Base-by-base conservation (phyloP, 2,329 filamentous ascomycete species). In the Trichophyton rubrum region DNA sequence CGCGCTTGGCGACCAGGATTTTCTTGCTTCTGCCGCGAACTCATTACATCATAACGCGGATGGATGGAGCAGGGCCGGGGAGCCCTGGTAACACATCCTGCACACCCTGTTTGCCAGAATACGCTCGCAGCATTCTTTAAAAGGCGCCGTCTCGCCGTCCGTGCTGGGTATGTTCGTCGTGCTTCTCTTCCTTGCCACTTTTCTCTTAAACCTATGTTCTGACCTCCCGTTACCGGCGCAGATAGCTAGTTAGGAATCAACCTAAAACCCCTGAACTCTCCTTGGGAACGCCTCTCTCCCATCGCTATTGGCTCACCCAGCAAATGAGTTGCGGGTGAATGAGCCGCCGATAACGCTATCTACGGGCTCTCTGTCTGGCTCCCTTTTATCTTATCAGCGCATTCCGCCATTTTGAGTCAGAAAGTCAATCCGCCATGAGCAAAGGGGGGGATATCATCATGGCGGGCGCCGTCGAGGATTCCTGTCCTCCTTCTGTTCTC, bases 401-500 rank as follows among this genome's bases (percentile, higher is more conserved):
- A 43, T 43, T 17, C 40, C 40, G 43, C 43, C 43, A 47, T 47
- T 45, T 47, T 47, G 43, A 47, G 43, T 47, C 43, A 47, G 43
- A 47, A 47, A 47, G 43, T 47, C 43, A 47, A 47, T 47, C 43
- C 8, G 8, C 17, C 43, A 43, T 43, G 40, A 17, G n/a, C 4
- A 43, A n/a, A 7, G 40, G n/a, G n/a, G n/a, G 40, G n/a, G 40
- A 43, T 43, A 43, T 43, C 40, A 43, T 7, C 43, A 47, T 47
- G 43, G 9, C n/a, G 43, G 17, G 2, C 43, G n/a, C n/a, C 17
- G 17, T 45, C 20, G 27, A 47, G 20, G 43, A 8, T 30, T 53
- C 41, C 17, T 45, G 55, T 60, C 61, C 65, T 63, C 64, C 56
- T 61, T 64, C 62, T 66, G 67, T 67, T 61, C 61, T 68, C 63